A percentile compares a stretch with the other conserved stretches of the same genome.
Evolutionary conservation across 352 stramenopile genomes (phyloP).

Genomic region (Globisporangium cylindrosporum): DNA sequence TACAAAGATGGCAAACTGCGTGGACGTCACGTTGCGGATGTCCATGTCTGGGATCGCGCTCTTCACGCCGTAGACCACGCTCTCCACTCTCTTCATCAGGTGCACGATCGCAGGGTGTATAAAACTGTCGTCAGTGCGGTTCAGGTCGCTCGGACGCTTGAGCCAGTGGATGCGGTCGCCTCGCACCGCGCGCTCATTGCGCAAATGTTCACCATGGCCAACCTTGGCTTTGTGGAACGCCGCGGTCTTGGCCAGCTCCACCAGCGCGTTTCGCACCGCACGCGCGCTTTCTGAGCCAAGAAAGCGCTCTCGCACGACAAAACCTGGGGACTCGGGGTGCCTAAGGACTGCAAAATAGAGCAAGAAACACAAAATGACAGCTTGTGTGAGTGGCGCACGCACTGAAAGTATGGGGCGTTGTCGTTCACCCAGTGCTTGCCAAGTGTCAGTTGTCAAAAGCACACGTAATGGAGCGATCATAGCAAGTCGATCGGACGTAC

Average conservation of each 20-base stretch:
- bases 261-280: not conserved
- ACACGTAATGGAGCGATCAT: not conserved
- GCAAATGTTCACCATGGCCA: not conserved
- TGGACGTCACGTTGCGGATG: not conserved
- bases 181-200: not conserved
- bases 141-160: not conserved
- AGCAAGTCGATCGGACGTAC: not conserved
- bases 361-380: not conserved
- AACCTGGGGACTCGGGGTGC: not conserved
- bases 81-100: not conserved
- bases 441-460: not conserved
- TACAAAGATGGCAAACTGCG: not conserved
- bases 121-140: not conserved
- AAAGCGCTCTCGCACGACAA: not conserved
- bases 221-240: not conserved
- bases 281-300: not conserved
- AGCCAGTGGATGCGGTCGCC: not conserved
- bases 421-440: not conserved
- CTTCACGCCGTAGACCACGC: not conserved
- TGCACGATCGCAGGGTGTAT: not conserved
- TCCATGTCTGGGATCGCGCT: not conserved
- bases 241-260: not conserved
- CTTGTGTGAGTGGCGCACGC: not conserved
- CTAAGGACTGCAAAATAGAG: not conserved
- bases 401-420: not conserved